Percentiles rank a stretch among this genome's conserved stretches.
phyloP scores from a whole-genome alignment of 2,329 filamentous ascomycete genomes.

The Fusarium continuum region DNA sequence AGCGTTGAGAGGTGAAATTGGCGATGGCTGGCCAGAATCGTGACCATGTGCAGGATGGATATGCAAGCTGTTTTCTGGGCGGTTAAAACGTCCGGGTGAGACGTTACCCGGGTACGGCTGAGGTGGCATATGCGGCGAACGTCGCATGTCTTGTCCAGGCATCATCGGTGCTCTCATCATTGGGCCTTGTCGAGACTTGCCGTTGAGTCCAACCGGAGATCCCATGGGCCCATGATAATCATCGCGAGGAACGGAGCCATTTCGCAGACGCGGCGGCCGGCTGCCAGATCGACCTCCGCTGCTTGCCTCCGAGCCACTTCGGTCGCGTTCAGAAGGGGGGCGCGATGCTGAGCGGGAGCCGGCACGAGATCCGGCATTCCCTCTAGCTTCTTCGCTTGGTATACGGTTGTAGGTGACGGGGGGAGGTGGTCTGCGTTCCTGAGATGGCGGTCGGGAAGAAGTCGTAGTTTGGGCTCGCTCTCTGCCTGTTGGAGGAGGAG shows the following conservation, averaged over 20 bases:
- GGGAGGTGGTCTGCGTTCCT: slow-evolving; percentile 55
- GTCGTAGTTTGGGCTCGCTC: slow-evolving; percentile 36
- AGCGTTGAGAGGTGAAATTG: slow-evolving; percentile 51
- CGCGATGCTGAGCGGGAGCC: slow-evolving; percentile 42
- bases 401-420: slow-evolving; percentile 57
- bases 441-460: slow-evolving; percentile 51
- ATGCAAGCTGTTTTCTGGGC: slow-evolving; percentile 34
- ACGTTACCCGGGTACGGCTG: slow-evolving; percentile 46
- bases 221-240: slow-evolving; percentile 45
- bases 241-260: slow-evolving; percentile 50
- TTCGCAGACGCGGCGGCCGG: slow-evolving; percentile 53
- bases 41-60: slow-evolving; percentile 41
- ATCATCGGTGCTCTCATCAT: slow-evolving; percentile 57
- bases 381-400: slow-evolving; percentile 55
- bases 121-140: slow-evolving; percentile 59
- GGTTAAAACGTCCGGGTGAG: slow-evolving; percentile 39
- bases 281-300: slow-evolving; percentile 53
- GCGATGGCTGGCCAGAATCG: slow-evolving; percentile 55
- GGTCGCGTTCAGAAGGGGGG: slow-evolving; percentile 56
- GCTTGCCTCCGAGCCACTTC: slow-evolving; percentile 66
- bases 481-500: slow-evolving; percentile 19
- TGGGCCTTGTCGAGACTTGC: slow-evolving; percentile 42
- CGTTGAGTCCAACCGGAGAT: slow-evolving; percentile 37
- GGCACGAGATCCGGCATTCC: slow-evolving; percentile 36
- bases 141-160: slow-evolving; percentile 55